These are phyloP conservation scores for Pugionium cornutum DNA, from an alignment of 345 rosid species.

Conservation along the genomic window DNA sequence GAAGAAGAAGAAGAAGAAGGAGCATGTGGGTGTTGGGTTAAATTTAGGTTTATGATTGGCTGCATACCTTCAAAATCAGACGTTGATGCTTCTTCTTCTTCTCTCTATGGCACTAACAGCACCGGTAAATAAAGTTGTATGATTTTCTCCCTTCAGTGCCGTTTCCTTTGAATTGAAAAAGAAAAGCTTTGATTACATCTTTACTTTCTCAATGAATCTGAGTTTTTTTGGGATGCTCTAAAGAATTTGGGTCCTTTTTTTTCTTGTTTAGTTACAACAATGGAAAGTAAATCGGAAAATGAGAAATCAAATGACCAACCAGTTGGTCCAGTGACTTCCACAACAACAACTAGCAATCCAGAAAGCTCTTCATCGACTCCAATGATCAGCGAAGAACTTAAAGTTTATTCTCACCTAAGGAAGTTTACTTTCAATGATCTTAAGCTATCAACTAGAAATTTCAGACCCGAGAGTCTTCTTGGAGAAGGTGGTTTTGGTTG, in stretches of 20 bases:
- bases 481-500: conserved; percentile 99
- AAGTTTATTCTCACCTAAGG: conserved; percentile 70
- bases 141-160: background rate
- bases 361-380: conserved; percentile 85
- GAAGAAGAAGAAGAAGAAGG: conserved; percentile 40
- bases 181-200: too few relatives aligned
- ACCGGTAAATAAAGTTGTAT: conserved; percentile 44
- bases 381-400: conserved; percentile 84
- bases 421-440: conserved; percentile 90
- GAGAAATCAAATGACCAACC: conserved; percentile 79
- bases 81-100: conserved; percentile 60
- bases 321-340: conserved; percentile 53
- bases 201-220: background rate
- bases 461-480: conserved; percentile 93
- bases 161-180: background rate
- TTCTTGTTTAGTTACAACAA: conserved; percentile 33
- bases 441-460: conserved; percentile 88
- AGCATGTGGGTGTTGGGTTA: conserved; percentile 72
- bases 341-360: conserved; percentile 78
- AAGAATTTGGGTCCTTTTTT: background rate
- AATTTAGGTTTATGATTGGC: conserved; percentile 56
- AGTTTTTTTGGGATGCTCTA: conserved; percentile 1
- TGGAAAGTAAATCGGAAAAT: conserved; percentile 70
- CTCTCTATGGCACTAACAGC: conserved; percentile 51
- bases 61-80: conserved; percentile 79